Evolutionary conservation across 495 filamentous ascomycete species (phyloP).

Genomic region (Xylaria acuta): DNA sequence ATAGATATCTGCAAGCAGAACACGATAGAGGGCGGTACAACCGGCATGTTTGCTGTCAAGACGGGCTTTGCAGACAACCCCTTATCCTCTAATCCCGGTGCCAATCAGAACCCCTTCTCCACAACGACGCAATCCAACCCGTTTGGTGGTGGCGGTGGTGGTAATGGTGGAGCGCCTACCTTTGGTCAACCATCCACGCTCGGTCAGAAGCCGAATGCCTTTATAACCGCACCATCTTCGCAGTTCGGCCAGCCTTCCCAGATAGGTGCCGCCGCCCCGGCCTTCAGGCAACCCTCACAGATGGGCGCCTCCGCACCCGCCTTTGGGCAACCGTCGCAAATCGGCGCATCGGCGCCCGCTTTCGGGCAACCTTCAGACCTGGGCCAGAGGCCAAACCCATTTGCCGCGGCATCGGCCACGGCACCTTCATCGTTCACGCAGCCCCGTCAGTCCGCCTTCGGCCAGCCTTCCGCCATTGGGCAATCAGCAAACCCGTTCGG

Average conservation of each 20-base stretch:
- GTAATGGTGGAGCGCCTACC: conserved; percentile 17
- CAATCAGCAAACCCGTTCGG: conserved; percentile 39
- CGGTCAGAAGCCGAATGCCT: conserved; percentile 50
- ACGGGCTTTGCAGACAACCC: conserved; percentile 33
- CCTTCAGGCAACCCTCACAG: conserved; percentile 51
- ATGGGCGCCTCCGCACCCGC: conserved; percentile 41
- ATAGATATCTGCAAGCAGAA: conserved; percentile 68
- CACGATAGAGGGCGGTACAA: conserved; percentile 42
- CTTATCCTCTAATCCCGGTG: conserved; percentile 29
- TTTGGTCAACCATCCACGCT: conserved; percentile 55
- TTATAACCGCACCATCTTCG: conserved; percentile 44
- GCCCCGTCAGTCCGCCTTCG: conserved; percentile 32
- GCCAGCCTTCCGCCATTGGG: conserved; percentile 41
- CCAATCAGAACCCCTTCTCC: conserved; percentile 44
- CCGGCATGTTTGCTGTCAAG: conserved; percentile 37
- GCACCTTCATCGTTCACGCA: conserved; percentile 19
- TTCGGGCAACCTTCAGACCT: conserved; percentile 46
- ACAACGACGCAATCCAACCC: conserved; percentile 40
- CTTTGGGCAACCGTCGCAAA: conserved; percentile 42
- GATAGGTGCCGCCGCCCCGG: conserved; percentile 39
- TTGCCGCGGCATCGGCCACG: conserved; percentile 32
- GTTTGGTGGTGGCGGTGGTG: conserved; percentile 29
- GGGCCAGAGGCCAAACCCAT: conserved; percentile 50
- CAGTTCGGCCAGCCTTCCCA: conserved; percentile 52
- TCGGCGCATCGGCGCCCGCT: conserved; percentile 36